Base-by-base conservation (phyloP, 352 stramenopile genomes). In the Globisporangium takayamanum region DNA sequence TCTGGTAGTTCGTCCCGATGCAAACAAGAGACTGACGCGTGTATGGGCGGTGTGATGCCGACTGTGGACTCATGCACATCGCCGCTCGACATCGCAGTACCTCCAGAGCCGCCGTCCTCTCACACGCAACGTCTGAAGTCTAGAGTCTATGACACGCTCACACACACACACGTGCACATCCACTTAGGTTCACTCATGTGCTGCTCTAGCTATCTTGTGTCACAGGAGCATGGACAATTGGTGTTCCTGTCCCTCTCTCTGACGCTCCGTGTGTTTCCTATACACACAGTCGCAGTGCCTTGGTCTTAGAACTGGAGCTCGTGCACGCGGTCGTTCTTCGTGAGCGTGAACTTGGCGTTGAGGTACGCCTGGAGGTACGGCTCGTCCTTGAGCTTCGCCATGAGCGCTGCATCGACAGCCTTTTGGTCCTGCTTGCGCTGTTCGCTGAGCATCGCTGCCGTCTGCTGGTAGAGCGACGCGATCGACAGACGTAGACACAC, bases 381-480 rank as follows among this genome's bases (percentile, higher is more conserved):
- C 63, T 92, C 87, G 46, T 76, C 76, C 58, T 92, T 81, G 49
- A 95, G 68, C 69, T 88, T 87, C 77, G 93, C 93, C 55, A 92
- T 59, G 54, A 97, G 70, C 45, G 77, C 87, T 50, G 80, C 89
- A 80, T 99, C 97, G 47, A 99, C 95, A 50, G 84, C 84, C 82
- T 99, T 98, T 87, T 99, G 97, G 78, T 99, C 96, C 61, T 93
- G 97, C 87, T 99, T 99, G 70, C 93, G 90, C 80, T 98, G 80
- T 67, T 99, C 97, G 65, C 78, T 81, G 55, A 99, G 96, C 66
- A 98, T 86, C 28, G 92, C 58, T 46, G 41, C 6, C 14, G 41
- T 20, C 14, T 46, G 14, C 5, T n/a, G 18, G 4, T n/a, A 20
- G 41, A 46, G 41, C 41, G 41, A 46, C 41, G 14, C 14, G 37